Percentiles rank a stretch among this genome's conserved stretches.
Conservation (phyloP, 345 rosid genomes). For the Eucalyptus sp. region DNA sequence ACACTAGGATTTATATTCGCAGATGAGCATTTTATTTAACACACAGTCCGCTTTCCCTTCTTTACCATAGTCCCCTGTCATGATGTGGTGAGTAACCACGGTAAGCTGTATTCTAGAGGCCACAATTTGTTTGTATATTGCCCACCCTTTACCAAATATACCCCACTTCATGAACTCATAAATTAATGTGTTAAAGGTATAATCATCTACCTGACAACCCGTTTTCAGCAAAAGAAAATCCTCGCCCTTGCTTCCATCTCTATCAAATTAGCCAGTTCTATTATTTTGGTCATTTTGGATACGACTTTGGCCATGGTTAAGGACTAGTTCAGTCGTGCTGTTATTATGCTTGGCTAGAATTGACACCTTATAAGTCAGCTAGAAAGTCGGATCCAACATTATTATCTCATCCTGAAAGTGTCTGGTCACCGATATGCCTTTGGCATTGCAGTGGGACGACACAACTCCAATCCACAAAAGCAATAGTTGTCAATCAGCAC, state of each 20-base stretch:
- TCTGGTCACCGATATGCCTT: background rate
- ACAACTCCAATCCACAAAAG: conserved; percentile 42
- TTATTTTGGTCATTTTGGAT: background rate
- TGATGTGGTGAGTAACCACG: conserved; percentile 36
- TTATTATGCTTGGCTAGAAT: too few species aligned
- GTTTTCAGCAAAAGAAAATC: conserved; percentile 44
- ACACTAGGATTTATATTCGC: conserved; percentile 23
- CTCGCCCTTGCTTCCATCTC: conserved; percentile 14
- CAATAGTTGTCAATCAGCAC: conserved; percentile 29
- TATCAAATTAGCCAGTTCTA: conserved; percentile 34
- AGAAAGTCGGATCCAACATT: too few species aligned
- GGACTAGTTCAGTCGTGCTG: background rate
- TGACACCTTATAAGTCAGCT: too few species aligned
- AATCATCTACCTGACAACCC: conserved; percentile 39
- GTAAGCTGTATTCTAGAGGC: conserved; percentile 18
- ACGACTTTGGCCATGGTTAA: too few species aligned
- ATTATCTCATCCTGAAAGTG: background rate
- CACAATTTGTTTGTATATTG: conserved; percentile 24
- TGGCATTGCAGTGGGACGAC: conserved; percentile 35
- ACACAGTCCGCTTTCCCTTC: conserved; percentile 42
- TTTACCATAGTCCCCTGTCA: conserved; percentile 49
- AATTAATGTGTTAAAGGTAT: conserved; percentile 47
- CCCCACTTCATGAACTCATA: conserved; percentile 46
- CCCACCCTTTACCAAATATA: conserved; percentile 32
- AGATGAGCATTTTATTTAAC: conserved; percentile 15